A percentile compares a stretch with the other conserved stretches of the same genome.
These are phyloP conservation scores for Tremellales sp. DNA, from an alignment of 1,284 basidiomycete species.

Conservation along the genomic window DNA sequence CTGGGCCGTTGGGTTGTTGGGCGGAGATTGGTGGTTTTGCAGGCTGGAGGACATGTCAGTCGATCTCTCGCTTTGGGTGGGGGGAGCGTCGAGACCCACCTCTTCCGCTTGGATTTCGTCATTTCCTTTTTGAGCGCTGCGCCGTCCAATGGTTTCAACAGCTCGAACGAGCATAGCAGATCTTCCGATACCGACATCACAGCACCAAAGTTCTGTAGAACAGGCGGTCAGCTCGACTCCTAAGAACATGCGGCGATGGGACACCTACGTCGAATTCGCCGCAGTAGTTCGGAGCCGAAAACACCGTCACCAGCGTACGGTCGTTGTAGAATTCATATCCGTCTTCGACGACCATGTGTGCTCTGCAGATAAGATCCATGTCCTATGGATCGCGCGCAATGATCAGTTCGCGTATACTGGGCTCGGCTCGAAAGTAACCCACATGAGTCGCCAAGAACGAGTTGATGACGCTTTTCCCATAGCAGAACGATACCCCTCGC, in stretches of 20 bases:
- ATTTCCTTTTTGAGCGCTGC: slow-evolving; percentile 96
- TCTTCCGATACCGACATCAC: slow-evolving; percentile 89
- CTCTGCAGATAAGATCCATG: slow-evolving; percentile 98
- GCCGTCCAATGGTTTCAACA: slow-evolving; percentile 92
- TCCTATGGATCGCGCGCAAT: too few relatives aligned
- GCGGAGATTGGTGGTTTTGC: slow-evolving; percentile 50
- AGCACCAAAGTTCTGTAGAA: slow-evolving; percentile 75
- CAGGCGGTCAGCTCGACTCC: neutral
- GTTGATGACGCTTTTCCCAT: slow-evolving; percentile 96
- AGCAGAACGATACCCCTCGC: slow-evolving; percentile 98
- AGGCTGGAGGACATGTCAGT: slow-evolving; percentile 25
- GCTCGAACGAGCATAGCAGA: slow-evolving; percentile 92
- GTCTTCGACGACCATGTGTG: slow-evolving; percentile 99
- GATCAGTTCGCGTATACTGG: slow-evolving; percentile 18
- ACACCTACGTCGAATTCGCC: slow-evolving; percentile 41
- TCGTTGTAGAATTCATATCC: slow-evolving; percentile 99
- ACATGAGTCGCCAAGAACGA: slow-evolving; percentile 68
- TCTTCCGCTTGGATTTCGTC: slow-evolving; percentile 97
- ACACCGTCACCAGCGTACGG: slow-evolving; percentile 94
- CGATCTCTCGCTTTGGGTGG: neutral
- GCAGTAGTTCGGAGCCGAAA: slow-evolving; percentile 78
- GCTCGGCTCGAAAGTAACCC: slow-evolving; percentile 53
- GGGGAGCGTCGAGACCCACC: slow-evolving; percentile 52
- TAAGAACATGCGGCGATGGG: too few relatives aligned
- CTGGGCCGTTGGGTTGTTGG: slow-evolving; percentile 48